Percentiles rank a stretch among this genome's conserved stretches.
Conservation (phyloP, 2,329 filamentous ascomycete genomes). For the Hypomyces perniciosus region DNA sequence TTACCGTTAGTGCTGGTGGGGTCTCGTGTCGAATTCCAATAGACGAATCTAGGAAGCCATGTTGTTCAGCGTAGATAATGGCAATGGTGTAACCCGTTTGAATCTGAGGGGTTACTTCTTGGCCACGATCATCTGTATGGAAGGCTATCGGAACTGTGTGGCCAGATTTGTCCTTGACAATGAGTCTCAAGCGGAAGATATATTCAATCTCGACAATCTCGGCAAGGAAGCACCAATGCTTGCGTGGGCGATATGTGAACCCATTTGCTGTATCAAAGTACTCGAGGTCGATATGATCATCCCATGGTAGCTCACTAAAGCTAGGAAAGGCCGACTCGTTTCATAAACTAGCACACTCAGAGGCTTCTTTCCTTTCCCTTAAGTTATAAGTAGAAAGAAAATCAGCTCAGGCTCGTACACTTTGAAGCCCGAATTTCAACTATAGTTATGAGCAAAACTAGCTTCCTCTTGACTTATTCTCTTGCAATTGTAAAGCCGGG, state of each 20-base stretch:
- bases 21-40: conserved; percentile 8
- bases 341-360: not conserved
- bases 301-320: conserved; percentile 2
- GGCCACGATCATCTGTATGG: not conserved
- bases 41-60: not conserved
- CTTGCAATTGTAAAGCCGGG: too few relatives aligned
- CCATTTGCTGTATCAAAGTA: not conserved
- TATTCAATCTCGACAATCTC: conserved; percentile 8
- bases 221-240: conserved; percentile 15
- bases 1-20: not conserved
- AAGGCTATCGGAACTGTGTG: conserved; percentile 2
- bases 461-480: too few relatives aligned
- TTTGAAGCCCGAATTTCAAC: too few relatives aligned
- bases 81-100: conserved; percentile 6
- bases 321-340: conserved; percentile 5
- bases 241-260: not conserved
- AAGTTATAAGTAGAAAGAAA: too few relatives aligned
- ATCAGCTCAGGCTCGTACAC: too few relatives aligned
- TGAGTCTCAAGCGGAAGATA: not conserved
- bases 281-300: not conserved
- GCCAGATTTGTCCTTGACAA: conserved; percentile 11
- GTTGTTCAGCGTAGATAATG: conserved; percentile 10
- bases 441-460: too few relatives aligned
- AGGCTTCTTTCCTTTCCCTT: not conserved
- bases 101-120: not conserved